Base-by-base conservation (phyloP, 2,329 filamentous ascomycete genomes). In the Phialophora chinensis region DNA sequence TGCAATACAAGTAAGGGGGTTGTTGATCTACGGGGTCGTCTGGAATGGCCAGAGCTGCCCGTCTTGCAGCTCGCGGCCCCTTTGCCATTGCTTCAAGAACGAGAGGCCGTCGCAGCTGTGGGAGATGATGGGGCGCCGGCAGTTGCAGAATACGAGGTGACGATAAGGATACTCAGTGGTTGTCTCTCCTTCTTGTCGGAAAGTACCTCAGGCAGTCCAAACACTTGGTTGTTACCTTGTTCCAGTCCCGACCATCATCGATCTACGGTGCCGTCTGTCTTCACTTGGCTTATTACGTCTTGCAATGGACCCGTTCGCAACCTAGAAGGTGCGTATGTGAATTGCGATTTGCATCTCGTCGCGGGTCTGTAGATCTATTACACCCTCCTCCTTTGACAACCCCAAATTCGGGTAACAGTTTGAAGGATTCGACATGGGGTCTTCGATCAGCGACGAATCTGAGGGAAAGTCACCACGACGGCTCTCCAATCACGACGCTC, bases 401-500 rank as follows among this genome's bases (percentile, higher is more conserved):
- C 38, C 1, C 4, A 17, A 44, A 44, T n/a, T n/a, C 38, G 17
- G 38, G 17, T n/a, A 44, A 44, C 38, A 44, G 5, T 17, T 44
- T 44, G 38, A 44, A 44, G 38, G 14, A 44, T 44, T 8, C 17
- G 17, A 44, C 38, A 17, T n/a, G 38, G 2, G 38, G 8, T 20
- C 38, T 8, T 44, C 38, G 17, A 44, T 44, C 17, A 44, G 14
- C 17, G 14, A n/a, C 17, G 5, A n/a, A n/a, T 17, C 2, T 8
- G 17, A 2, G 14, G 38, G 38, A 44, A 42, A 44, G 38, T 44
- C 14, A 44, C 38, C 17, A n/a, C 38, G 38, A 44, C 17, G 38
- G n/a, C 17, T n/a, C 4, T 44, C 57, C 60, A 62, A 62, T 62
- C 60, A 62, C 33, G 20, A 25, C 7, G 6, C 44, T 35, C n/a